Evolutionary conservation across 1,284 basidiomycete species (phyloP).

Genomic region (Cystobasidiaceae sp.): DNA sequence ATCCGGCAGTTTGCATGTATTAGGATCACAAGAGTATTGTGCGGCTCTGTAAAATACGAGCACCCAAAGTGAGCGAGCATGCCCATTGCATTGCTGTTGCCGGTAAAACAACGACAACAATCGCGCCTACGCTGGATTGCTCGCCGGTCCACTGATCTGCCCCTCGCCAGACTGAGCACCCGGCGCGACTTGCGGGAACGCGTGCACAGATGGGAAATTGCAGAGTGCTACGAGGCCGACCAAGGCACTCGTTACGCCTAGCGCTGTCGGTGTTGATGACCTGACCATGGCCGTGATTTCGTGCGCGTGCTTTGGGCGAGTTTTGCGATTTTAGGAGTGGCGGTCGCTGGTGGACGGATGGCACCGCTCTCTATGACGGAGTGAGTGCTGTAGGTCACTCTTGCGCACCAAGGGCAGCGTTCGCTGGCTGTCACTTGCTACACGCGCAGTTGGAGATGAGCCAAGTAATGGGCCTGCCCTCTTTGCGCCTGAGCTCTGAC

Average conservation of each 20-base stretch:
- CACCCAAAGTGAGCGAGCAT: not conserved
- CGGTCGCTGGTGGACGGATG: too few species aligned
- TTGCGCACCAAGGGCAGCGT: too few species aligned
- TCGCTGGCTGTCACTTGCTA: too few species aligned
- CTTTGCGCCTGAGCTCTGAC: too few species aligned
- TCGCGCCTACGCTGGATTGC: conserved; percentile 22
- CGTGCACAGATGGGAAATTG: not conserved
- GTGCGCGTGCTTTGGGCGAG: not conserved
- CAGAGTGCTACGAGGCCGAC: not conserved
- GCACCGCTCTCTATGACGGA: too few species aligned
- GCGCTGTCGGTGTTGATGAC: not conserved
- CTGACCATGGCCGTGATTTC: not conserved
- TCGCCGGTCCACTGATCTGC: conserved; percentile 4
- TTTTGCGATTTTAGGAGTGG: not conserved
- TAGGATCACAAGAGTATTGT: conserved; percentile 64
- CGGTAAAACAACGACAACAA: too few species aligned
- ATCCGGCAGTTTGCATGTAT: conserved; percentile 60
- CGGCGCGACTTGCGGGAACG: conserved; percentile 22
- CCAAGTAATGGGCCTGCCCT: too few species aligned
- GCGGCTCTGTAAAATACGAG: conserved; percentile 40
- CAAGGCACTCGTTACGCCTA: not conserved
- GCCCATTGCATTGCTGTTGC: not conserved
- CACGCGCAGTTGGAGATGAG: too few species aligned
- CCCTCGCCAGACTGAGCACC: conserved; percentile 26
- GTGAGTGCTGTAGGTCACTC: too few species aligned